Evolutionary conservation across 371 early-diverging fungal genomes (phyloP).

Genomic region (Fennellomyces sp.): DNA sequence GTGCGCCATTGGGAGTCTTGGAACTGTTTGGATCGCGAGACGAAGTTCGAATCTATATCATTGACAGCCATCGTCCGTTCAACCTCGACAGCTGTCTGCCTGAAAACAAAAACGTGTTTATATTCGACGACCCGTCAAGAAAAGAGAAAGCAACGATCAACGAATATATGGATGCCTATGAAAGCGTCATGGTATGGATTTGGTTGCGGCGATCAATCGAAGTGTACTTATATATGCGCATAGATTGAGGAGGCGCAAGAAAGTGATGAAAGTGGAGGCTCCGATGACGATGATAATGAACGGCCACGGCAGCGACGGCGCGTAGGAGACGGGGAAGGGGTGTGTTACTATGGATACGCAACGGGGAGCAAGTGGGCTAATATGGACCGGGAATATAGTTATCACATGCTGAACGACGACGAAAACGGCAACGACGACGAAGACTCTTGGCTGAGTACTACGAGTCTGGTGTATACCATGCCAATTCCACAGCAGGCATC

Average conservation of each 20-base stretch:
- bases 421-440: constrained; percentile 25
- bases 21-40: constrained; percentile 62
- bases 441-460: constrained; percentile 60
- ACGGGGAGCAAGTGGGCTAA: too few relatives aligned
- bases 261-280: constrained; percentile 26
- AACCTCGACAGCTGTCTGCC: constrained; percentile 78
- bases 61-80: constrained; percentile 90
- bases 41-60: constrained; percentile 70
- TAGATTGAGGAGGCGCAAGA: constrained; percentile 18
- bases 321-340: constrained; percentile 20
- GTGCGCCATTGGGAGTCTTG: constrained; percentile 74
- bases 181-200: constrained; percentile 57
- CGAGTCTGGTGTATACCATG: constrained; percentile 56
- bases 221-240: too few relatives aligned
- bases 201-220: neutral
- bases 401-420: constrained; percentile 12
- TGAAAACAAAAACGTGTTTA: constrained; percentile 62
- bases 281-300: constrained; percentile 13
- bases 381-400: constrained; percentile 10
- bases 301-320: constrained; percentile 38
- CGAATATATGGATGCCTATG: constrained; percentile 68
- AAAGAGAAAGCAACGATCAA: constrained; percentile 63
- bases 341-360: neutral
- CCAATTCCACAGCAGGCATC: constrained; percentile 56
- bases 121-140: constrained; percentile 75